Evolutionary conservation across 2,329 filamentous ascomycete genomes (phyloP), one percentile per base, ranked within the genome.

Genomic region (Capronia epimyces): DNA sequence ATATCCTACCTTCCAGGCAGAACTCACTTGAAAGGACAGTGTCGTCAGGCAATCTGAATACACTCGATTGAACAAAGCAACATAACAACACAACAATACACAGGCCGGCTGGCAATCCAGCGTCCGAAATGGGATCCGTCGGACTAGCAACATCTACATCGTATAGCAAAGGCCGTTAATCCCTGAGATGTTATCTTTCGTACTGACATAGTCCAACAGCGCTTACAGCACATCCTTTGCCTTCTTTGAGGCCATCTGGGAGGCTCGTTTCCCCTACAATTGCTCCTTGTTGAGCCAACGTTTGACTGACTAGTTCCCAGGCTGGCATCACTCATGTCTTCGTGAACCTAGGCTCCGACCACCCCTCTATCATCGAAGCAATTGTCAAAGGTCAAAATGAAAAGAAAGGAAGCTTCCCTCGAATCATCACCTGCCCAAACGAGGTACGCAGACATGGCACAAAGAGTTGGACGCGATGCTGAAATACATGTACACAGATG

Each of bases 201-300:
- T n/a, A n/a, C n/a, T n/a, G n/a, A n/a, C n/a, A n/a, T n/a, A n/a
- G n/a, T n/a, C n/a, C n/a, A 56, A 43, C 32, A 59, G 54, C 21
- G 24, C 49, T 25, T 76, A 90, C 65, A 90, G 87, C 7, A 81
- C 87, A 10, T 88, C 86, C 0, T 87, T 83, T 62, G 87, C 86
- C 66, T 89, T 91, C 68, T 89, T 91, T 58, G 87, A 91, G 72
- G 84, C 85, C 25, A 71, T 90, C 43, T 88, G 83, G 82, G 84
- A 88, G 68, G 78, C 79, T 64, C 16, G 29, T 43, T 5, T 3
- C n/a, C 20, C 79, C 82, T 34, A 16, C 22, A 29, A 8, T 9
- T 37, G 18, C 34, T 37, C 24, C 22, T 27, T 24, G 13, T 18
- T 12, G 39, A 16, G 13, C 12, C 42, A 22, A n/a, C 31, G 15